Evolutionary conservation across 768 basidiomycete genomes (phyloP).

Genomic region (Sporobolomyces phaffii): DNA sequence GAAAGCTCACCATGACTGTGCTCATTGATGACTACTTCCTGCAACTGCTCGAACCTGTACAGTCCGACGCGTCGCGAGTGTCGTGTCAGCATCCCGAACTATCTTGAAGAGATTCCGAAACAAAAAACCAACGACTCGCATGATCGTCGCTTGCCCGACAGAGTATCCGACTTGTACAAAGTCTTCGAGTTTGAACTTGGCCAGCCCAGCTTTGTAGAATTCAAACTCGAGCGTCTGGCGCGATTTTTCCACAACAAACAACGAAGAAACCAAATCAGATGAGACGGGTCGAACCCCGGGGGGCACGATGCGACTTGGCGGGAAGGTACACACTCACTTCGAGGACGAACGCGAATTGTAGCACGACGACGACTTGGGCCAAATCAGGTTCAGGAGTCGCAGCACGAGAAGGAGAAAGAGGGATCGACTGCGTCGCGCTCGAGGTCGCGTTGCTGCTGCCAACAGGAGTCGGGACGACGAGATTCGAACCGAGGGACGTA

Average conservation of each 20-base stretch:
- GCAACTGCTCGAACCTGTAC: constrained; percentile 28
- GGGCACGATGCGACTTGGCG: not conserved
- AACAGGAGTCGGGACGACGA: too few species aligned
- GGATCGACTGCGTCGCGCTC: too few species aligned
- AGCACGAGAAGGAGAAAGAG: too few species aligned
- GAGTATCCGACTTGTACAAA: constrained; percentile 25
- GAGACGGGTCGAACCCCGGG: not conserved
- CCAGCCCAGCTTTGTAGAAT: constrained; percentile 27
- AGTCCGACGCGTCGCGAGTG: too few species aligned
- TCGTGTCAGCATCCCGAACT: not conserved
- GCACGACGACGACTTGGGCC: constrained; percentile 3
- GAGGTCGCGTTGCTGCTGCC: not conserved
- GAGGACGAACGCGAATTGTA: constrained; percentile 23
- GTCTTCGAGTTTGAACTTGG: constrained; percentile 9
- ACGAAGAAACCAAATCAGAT: too few species aligned
- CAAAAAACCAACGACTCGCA: constrained; percentile 10
- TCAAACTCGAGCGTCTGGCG: constrained; percentile 25
- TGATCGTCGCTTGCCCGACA: constrained; percentile 22
- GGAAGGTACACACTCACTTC: constrained; percentile 7
- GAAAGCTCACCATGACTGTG: not conserved
- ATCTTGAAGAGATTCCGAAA: not conserved
- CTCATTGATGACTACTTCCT: constrained; percentile 23
- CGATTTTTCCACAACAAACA: too few species aligned
- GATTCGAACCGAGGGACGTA: too few species aligned
- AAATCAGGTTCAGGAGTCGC: too few species aligned